phyloP scores from a whole-genome alignment of 306 rosid genomes.

The Vigna reflexopilosa region DNA sequence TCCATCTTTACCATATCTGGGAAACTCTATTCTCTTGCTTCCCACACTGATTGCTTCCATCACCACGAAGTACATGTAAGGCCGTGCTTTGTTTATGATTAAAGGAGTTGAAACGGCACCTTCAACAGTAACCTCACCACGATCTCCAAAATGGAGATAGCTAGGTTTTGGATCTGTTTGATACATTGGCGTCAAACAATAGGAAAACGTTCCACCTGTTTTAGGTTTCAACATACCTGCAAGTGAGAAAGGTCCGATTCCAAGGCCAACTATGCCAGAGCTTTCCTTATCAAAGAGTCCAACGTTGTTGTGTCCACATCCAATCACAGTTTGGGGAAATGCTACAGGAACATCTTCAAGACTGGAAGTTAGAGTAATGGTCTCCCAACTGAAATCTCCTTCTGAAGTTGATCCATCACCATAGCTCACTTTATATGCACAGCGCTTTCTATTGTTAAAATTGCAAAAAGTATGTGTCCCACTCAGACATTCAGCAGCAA shows the following conservation, averaged over 20 bases:
- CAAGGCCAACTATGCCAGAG: too few relatives aligned
- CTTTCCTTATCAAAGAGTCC: too few relatives aligned
- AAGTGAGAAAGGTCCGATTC: too few relatives aligned
- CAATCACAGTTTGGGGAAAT: too few relatives aligned
- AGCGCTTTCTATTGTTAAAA: background rate
- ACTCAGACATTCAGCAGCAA: background rate
- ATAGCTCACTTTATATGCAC: slow-evolving; percentile 28
- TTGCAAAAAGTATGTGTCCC: accelerated
- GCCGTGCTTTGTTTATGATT: background rate
- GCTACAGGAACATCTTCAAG: too few relatives aligned
- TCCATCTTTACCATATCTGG: too few relatives aligned
- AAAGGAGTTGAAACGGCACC: background rate
- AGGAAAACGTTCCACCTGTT: background rate
- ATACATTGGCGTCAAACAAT: background rate
- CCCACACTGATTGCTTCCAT: background rate
- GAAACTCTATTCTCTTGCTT: too few relatives aligned
- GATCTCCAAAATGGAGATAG: background rate
- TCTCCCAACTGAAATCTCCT: background rate
- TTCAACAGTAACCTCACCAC: background rate
- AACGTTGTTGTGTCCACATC: too few relatives aligned
- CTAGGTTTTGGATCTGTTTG: background rate
- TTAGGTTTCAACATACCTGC: too few relatives aligned
- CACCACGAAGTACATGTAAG: background rate
- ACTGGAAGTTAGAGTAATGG: background rate
- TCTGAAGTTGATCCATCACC: slow-evolving; percentile 36